Evolutionary conservation across 306 rosid species (phyloP).

Genomic region (Pachyrhizus erosus): DNA sequence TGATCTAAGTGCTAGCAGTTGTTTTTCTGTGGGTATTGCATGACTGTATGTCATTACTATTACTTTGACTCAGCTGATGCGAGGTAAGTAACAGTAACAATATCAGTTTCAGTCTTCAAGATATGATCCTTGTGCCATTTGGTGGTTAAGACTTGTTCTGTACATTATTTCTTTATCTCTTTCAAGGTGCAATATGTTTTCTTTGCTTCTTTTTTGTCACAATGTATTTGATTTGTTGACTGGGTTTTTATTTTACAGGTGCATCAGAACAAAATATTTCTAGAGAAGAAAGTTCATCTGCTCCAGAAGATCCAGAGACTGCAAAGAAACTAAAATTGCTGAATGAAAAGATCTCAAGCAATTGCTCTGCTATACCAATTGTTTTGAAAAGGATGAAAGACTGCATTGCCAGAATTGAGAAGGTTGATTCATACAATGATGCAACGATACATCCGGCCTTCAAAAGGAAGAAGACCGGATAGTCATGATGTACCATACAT

Average conservation of each 20-base stretch:
- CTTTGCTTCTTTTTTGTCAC: neutral
- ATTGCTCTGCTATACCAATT: slow-evolving; percentile 60
- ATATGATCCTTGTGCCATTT: slow-evolving; percentile 14
- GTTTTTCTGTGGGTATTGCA: slow-evolving; percentile 2
- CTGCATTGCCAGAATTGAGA: slow-evolving; percentile 71
- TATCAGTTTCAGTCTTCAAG: neutral
- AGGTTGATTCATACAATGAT: slow-evolving; percentile 62
- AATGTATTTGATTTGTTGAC: slow-evolving; percentile 13
- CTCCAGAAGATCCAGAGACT: slow-evolving; percentile 56
- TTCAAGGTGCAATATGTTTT: slow-evolving; percentile 1
- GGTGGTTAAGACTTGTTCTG: slow-evolving; percentile 23
- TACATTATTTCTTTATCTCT: slow-evolving; percentile 5
- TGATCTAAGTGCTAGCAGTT: neutral
- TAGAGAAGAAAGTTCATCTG: slow-evolving; percentile 35
- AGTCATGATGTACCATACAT: slow-evolving; percentile 26
- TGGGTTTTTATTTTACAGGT: slow-evolving; percentile 37
- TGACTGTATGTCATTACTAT: neutral
- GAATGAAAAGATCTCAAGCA: slow-evolving; percentile 70
- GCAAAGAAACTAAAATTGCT: slow-evolving; percentile 64
- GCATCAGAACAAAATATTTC: slow-evolving; percentile 50
- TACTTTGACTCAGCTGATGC: neutral
- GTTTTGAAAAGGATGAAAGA: slow-evolving; percentile 81
- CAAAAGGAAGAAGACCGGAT: slow-evolving; percentile 62
- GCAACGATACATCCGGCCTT: slow-evolving; percentile 67
- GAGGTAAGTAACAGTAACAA: neutral